Evolutionary conservation across 1,139 yeast species (phyloP).

Genomic region (Sugiyamaella novakii): DNA sequence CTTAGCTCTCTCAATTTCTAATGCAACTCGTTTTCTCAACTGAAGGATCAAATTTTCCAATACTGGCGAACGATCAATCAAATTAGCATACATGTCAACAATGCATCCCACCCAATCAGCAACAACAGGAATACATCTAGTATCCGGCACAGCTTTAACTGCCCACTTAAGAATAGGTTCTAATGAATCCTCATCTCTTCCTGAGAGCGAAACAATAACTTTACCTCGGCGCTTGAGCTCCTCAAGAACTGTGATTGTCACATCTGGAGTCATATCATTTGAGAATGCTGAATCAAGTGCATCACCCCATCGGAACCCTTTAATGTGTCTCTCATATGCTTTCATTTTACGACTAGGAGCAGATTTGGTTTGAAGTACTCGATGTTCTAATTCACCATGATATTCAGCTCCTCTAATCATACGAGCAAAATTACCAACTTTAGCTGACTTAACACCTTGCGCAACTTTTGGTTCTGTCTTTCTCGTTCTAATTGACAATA

Average conservation of each 20-base stretch:
- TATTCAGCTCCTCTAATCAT: conserved; percentile 92
- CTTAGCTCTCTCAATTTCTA: conserved; percentile 74
- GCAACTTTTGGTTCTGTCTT: conserved; percentile 64
- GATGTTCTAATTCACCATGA: conserved; percentile 83
- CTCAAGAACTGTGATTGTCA: conserved; percentile 75
- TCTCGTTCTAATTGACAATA: conserved; percentile 84
- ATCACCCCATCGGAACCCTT: conserved; percentile 88
- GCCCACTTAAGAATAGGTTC: conserved; percentile 90
- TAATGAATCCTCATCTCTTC: conserved; percentile 81
- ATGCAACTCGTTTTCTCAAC: conserved; percentile 57
- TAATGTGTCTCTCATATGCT: conserved; percentile 79
- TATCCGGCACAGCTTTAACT: conserved; percentile 70
- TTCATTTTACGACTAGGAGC: conserved; percentile 62
- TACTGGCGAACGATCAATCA: conserved; percentile 75
- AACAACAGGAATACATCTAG: conserved; percentile 69
- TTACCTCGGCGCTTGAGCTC: conserved; percentile 89
- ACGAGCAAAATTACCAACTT: conserved; percentile 61
- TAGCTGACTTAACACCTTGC: conserved; percentile 49
- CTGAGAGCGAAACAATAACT: conserved; percentile 71
- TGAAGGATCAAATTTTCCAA: conserved; percentile 69
- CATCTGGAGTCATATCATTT: conserved; percentile 75
- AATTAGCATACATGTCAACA: conserved; percentile 72
- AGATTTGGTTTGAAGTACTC: conserved; percentile 50
- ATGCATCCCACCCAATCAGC: conserved; percentile 85
- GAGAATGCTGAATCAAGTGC: conserved; percentile 86